Evolutionary conservation across 768 basidiomycete genomes (phyloP), one percentile per base, ranked within the genome.

Genomic region (Leccinum olivaceopallidum): DNA sequence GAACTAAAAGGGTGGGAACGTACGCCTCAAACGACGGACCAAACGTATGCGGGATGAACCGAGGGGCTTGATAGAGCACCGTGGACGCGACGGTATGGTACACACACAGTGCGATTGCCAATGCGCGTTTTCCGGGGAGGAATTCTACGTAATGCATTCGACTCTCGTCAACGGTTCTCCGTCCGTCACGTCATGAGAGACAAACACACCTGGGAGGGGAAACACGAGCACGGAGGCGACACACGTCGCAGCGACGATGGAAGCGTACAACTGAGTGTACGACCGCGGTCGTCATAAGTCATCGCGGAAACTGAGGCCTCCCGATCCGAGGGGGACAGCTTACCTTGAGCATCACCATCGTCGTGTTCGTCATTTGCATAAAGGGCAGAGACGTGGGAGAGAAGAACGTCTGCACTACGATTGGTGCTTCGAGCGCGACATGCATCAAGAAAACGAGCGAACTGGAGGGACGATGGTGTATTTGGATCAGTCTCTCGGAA

Each of bases 61-160:
- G 83, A 1, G 91, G 90, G 2, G 89, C 80, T 60, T 89, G 85
- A 71, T 83, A 88, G 53, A 94, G 82, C 53, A 92, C 75, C 3
- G 90, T 92, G 1, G 91, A 90, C 54, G 80, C 81, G 34, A 87
- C 73, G 60, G 79, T 85, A 71, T 94, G 92, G 71, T 94, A 94
- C 14, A 92, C 66, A 62, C 87, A 86, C 2, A 94, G 81, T 10
- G 80, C 85, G 30, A 94, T 86, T 2, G 89, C 92, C 9, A 94
- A 73, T 0, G 90, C 92, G 16, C 92, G 85, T 77, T 94, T 94
- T 12, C 91, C 91, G 0, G 92, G 92, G 3, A 94, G 76, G 73
- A 90, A 92, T 65, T 94, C 92, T 90, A 62, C 9, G 34, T 8
- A 5, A 32, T 7, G 18, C 50, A 18, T 39, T 20, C 6, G 7